Base-by-base conservation (phyloP, 1,284 basidiomycete genomes). In the Cryptococcus hybrid region DNA sequence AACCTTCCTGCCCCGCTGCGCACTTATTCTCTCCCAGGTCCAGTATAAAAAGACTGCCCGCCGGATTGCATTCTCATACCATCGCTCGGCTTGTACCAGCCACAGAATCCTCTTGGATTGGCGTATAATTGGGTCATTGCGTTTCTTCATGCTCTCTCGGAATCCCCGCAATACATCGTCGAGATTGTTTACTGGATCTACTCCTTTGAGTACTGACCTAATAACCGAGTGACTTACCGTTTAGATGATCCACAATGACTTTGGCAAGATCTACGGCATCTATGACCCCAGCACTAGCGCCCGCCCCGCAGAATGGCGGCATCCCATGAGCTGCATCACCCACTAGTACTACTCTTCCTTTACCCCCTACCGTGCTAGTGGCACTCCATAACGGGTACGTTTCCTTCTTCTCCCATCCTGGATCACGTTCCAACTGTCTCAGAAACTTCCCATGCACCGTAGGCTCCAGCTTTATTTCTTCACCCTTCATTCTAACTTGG, bases 261-360 rank as follows among this genome's bases (percentile, higher is more conserved):
- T 51, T 47, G 3, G 57, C 59, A 7, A 68, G 54, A 18, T 61
- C 49, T 8, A 56, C 51, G n/a, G 56, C 62, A 55, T 68, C 64
- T 18, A 44, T 43, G 11, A 68, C 45, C 2, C 54, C 66, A n/a
- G 59, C 49, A 47, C 64, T 61, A 3, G 66, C 63, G 3, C 66
- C 64, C 11, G 60, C 60, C 12, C 66, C 66, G 39, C 64, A 64
- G 56, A 64, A 63, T 2, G 65, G 65, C 1, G 56, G 49, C 53
- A 62, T 63, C 34, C 61, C 63, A 56, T 67, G 63, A 7, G 53
- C 51, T 4, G 63, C 61, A 59, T 67, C 65, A 4, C 63, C 65
- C 12, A 65, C 55, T 30, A 67, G 38, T 2, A 65, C 44, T 13
- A 63, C 36, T 30, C 60, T 50, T 9, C 57, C 60, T 38, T 42